Base-by-base conservation (phyloP, 2,329 filamentous ascomycete genomes). In the Scolecobasidium constrictum region DNA sequence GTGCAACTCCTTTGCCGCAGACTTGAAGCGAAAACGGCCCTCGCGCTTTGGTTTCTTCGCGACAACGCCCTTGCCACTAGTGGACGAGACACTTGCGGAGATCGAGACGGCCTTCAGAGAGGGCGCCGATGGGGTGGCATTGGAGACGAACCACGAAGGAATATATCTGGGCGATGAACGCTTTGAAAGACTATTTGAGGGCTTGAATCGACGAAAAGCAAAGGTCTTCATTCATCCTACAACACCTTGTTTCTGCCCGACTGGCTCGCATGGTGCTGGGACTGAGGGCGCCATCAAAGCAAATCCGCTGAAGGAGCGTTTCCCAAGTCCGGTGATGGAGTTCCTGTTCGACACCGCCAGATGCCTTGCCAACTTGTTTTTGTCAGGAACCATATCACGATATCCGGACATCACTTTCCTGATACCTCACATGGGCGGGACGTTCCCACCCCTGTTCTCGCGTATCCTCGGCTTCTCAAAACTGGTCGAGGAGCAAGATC, bases 151-250 rank as follows among this genome's bases (percentile, higher is more conserved):
- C 45, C 63, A 63, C 18, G 65, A 72, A 37, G 72, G 72, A 4
- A 49, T 63, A 11, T 77, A 77, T 49, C 53, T 75, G 1, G 73
- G 73, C 3, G 64, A 72, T 46, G 46, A 55, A 1, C 49, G 47
- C 1, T 60, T 76, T 20, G 63, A 67, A 17, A 54, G 58, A 0
- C 57, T 77, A 11, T 75, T 72, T 47, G 59, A 64, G 2, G 66
- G 63, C 26, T 52, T 77, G 19, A 67, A 75, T 42, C 49, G 54
- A 3, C 53, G 68, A 2, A 58, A 66, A 3, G 67, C 67, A 0
- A 66, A 62, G 2, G 58, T 75, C 1, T 76, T 77, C 51, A 66
- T 75, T 36, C 73, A 77, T 43, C 72, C 71, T 1, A 75, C 71
- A 1, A 69, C 59, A n/a, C 68, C 67, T 0, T 67, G 62, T 44